Conservation (phyloP, 2,329 filamentous ascomycete genomes). For the Penicillium sp. region DNA sequence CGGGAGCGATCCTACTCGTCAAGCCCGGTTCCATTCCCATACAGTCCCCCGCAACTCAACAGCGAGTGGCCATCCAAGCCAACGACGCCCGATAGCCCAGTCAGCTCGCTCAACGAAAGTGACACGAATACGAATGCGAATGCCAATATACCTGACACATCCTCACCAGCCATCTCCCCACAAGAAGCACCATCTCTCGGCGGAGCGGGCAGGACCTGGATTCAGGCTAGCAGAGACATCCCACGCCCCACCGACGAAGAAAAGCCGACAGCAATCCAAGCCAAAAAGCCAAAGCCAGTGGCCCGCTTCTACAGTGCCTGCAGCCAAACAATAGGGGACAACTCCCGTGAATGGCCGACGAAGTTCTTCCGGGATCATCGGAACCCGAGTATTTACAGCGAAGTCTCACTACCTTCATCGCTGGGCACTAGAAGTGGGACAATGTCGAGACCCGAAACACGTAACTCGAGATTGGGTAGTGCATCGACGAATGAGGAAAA, state of each 20-base stretch:
- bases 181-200: conserved; percentile 6
- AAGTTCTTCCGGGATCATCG: conserved; percentile 9
- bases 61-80: conserved; percentile 4
- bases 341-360: conserved; percentile 7
- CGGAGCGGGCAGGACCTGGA: conserved; percentile 16
- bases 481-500: neutral
- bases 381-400: conserved; percentile 4
- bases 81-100: neutral
- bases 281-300: neutral
- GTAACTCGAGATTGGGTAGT: neutral
- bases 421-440: too few relatives aligned
- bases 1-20: conserved; percentile 12
- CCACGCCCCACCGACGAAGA: conserved; percentile 1
- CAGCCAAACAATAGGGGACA: neutral
- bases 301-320: conserved; percentile 24
- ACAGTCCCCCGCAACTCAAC: conserved; percentile 19
- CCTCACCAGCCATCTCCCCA: neutral
- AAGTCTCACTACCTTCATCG: conserved; percentile 5
- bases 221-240: conserved; percentile 13
- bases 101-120: conserved; percentile 2
- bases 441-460: neutral
- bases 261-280: neutral
- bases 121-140: neutral
- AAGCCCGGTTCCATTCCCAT: conserved; percentile 19
- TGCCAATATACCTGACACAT: neutral